Evolutionary conservation across 140 eudicot species (phyloP).

Genomic region (Bidens hawaiensis): DNA sequence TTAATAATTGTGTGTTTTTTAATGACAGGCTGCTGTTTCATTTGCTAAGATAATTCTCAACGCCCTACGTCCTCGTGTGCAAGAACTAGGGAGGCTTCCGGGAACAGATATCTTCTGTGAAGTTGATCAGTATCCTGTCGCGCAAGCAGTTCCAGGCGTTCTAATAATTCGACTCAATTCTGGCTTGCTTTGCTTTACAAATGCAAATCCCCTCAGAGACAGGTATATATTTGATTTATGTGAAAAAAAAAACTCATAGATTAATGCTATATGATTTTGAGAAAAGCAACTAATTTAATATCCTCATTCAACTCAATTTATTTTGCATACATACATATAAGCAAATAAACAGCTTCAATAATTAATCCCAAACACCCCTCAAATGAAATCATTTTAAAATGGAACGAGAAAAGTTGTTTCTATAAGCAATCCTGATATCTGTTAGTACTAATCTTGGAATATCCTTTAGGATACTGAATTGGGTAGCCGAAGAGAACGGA

Average conservation of each 20-base stretch:
- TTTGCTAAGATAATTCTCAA: constrained; percentile 72
- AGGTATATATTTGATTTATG: constrained; percentile 44
- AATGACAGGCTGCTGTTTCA: constrained; percentile 59
- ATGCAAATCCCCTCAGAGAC: constrained; percentile 70
- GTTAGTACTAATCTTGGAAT: background rate
- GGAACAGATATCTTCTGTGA: constrained; percentile 69
- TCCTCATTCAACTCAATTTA: no score
- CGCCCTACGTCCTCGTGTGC: constrained; percentile 59
- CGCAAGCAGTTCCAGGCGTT: constrained; percentile 61
- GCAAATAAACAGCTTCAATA: background rate
- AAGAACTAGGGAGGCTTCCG: constrained; percentile 65
- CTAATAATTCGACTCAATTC: constrained; percentile 67
- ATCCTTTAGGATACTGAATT: constrained; percentile 41
- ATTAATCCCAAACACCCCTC: background rate
- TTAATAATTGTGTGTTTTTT: background rate
- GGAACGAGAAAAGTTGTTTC: no score
- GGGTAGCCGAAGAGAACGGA: constrained; percentile 39
- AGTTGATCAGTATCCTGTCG: constrained; percentile 75
- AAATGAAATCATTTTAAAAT: no score
- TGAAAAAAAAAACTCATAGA: background rate
- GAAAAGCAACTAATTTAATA: background rate
- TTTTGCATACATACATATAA: background rate
- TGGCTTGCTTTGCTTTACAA: constrained; percentile 76
- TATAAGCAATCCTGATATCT: background rate
- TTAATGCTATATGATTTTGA: background rate